A percentile compares a stretch with the other conserved stretches of the same genome.
These are phyloP conservation scores for Pseudogymnoascus sp. DNA, from an alignment of 2,329 filamentous ascomycete genomes.

Conservation along the genomic window DNA sequence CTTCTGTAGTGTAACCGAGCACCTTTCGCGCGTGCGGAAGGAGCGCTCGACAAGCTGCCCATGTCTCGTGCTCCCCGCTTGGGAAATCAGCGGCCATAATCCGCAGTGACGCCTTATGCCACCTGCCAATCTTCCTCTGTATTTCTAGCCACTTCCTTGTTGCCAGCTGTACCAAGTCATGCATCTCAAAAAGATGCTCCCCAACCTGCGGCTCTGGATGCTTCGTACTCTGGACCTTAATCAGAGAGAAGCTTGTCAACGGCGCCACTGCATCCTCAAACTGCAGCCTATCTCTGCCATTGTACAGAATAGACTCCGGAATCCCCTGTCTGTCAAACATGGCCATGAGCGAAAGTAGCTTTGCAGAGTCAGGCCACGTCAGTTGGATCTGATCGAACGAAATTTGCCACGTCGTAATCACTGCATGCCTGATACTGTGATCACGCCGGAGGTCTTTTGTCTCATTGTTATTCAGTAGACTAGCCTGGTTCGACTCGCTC, in stretches of 20 bases:
- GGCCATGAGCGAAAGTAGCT: slow-evolving; percentile 10
- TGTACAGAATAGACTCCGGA: slow-evolving; percentile 12
- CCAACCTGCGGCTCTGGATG: slow-evolving; percentile 7
- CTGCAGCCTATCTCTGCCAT: slow-evolving; percentile 10
- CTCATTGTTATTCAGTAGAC: neutral
- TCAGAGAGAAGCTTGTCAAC: slow-evolving; percentile 32
- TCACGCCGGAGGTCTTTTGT: neutral
- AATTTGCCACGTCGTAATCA: neutral
- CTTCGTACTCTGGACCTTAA: slow-evolving; percentile 19
- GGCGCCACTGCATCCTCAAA: slow-evolving; percentile 30
- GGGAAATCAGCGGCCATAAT: slow-evolving; percentile 17
- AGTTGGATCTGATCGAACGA: neutral
- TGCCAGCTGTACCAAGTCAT: slow-evolving; percentile 18
- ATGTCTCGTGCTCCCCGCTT: slow-evolving; percentile 25
- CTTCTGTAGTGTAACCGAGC: neutral
- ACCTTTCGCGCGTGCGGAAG: neutral
- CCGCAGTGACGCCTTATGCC: slow-evolving; percentile 15
- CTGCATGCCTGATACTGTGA: neutral
- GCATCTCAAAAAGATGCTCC: slow-evolving; percentile 16
- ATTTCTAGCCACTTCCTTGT: slow-evolving; percentile 20
- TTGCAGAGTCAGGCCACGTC: neutral
- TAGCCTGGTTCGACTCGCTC: neutral
- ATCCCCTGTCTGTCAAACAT: slow-evolving; percentile 9
- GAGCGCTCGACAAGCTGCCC: slow-evolving; percentile 23
- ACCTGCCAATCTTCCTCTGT: slow-evolving; percentile 12